Evolutionary conservation across 192 early-diverging fungal genomes (phyloP), one percentile per base, ranked within the genome.

Genomic region (Funneliformis geosporum): DNA sequence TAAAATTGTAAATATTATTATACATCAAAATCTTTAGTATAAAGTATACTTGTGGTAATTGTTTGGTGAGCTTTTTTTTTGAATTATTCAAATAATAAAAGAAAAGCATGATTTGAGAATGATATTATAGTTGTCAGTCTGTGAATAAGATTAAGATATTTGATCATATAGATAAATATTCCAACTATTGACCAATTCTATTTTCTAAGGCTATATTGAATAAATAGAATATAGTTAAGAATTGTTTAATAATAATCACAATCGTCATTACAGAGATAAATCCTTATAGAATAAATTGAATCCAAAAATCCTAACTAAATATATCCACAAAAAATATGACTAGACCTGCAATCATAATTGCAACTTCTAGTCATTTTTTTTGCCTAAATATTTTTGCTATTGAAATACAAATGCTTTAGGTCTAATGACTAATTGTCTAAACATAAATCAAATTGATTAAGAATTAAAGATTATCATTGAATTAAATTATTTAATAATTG

Each of bases 251-350:
- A 72, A 96, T 91, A 25, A 99, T 90, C 0, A 98, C 96, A 39
- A 95, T 83, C 8, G 96, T 97, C 0, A 97, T 95, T 39, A 96
- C 98, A 38, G 95, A 92, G 62, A 99, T 95, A 80, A 99, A 99
- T 16, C 98, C 98, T 10, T 96, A 89, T 64, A 99, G 81, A n/a
- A 98, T 99, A 90, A 47, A 99, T 91, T 27, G 96, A 97, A 83
- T 99, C 98, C 59, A 99, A 82, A 81, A 99, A 99, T 25, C 98
- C 98, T 18, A 99, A 88, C 43, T 97, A 90, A 83, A 99, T 94
- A 96, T 69, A 9, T 97, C 98, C n/a, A 97, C 94, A 84, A 96
- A 91, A 14, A 98, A 85, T 2, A 89, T 90, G 77, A 98, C 84
- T n/a, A 91, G 80, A 50, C 89, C 90, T 14, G 95, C 94, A 74